These are phyloP conservation scores for Aspergillus sp. DNA, from an alignment of 2,329 filamentous ascomycete species.

Conservation along the genomic window DNA sequence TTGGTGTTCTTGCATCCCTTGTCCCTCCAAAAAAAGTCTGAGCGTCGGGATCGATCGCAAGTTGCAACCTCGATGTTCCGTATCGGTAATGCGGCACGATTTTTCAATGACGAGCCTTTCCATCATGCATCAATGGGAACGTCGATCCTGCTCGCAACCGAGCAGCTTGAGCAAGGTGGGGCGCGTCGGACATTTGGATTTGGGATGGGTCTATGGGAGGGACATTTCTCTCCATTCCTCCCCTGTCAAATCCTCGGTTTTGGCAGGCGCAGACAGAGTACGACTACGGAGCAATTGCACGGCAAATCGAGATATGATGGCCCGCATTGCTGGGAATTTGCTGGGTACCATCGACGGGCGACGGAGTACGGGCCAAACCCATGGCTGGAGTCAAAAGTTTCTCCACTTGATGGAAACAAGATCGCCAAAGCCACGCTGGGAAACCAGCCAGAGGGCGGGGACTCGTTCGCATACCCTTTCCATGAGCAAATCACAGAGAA, in stretches of 20 bases:
- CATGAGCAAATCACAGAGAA: background rate
- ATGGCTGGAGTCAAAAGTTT: background rate
- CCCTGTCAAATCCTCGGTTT: background rate
- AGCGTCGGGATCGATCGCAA: background rate
- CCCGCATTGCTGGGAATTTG: background rate
- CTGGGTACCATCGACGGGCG: background rate
- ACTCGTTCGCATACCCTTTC: background rate
- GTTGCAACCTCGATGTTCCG: background rate
- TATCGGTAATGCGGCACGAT: background rate
- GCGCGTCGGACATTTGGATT: background rate
- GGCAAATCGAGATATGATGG: slow-evolving; percentile 2
- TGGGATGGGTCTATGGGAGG: background rate
- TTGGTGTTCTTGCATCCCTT: background rate
- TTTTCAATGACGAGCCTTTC: background rate
- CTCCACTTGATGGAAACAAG: background rate
- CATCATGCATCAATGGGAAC: background rate
- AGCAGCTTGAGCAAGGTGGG: background rate
- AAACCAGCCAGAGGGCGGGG: background rate
- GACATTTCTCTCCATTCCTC: background rate
- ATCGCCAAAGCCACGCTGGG: background rate
- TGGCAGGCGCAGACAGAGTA: background rate
- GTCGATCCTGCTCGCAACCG: background rate
- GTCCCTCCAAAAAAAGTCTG: background rate
- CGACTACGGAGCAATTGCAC: background rate
- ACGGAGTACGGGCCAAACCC: background rate